Evolutionary conservation across 441 rosid species (phyloP).

Genomic region (Geranium incanum): DNA sequence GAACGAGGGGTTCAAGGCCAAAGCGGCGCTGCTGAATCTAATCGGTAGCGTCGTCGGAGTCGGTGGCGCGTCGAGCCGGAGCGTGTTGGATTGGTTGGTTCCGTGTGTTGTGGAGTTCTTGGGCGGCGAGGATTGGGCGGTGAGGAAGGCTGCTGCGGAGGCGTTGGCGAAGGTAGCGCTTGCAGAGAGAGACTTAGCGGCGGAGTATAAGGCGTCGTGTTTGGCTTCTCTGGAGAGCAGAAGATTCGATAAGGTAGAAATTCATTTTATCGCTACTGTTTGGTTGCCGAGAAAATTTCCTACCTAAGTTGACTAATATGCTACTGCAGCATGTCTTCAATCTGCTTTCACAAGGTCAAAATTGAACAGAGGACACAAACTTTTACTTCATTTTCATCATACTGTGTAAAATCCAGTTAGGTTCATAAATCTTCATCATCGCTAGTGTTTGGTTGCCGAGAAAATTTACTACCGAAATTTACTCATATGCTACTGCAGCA

Average conservation of each 20-base stretch:
- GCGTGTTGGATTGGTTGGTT: no score
- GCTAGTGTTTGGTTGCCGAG: no score
- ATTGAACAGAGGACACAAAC: neutral
- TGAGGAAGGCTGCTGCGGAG: no score
- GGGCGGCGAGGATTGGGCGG: no score
- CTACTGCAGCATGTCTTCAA: neutral
- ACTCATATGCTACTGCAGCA: neutral
- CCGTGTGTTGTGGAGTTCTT: no score
- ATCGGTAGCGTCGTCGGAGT: no score
- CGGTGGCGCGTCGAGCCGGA: no score
- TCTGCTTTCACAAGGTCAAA: neutral
- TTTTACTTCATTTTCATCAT: neutral
- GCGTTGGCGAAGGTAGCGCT: conserved; percentile 38
- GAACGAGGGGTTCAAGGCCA: no score
- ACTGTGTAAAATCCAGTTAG: neutral
- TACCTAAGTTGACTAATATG: neutral
- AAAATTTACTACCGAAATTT: neutral
- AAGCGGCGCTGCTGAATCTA: no score
- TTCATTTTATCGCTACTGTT: neutral
- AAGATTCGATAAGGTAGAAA: conserved; percentile 78
- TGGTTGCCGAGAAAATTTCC: no score
- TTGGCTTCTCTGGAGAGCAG: conserved; percentile 50
- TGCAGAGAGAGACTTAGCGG: conserved; percentile 51
- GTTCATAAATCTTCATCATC: neutral
- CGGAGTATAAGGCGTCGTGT: conserved; percentile 41